These are phyloP conservation scores for Sporothrix phasma DNA, from an alignment of 2,329 filamentous ascomycete genomes.

Conservation along the genomic window DNA sequence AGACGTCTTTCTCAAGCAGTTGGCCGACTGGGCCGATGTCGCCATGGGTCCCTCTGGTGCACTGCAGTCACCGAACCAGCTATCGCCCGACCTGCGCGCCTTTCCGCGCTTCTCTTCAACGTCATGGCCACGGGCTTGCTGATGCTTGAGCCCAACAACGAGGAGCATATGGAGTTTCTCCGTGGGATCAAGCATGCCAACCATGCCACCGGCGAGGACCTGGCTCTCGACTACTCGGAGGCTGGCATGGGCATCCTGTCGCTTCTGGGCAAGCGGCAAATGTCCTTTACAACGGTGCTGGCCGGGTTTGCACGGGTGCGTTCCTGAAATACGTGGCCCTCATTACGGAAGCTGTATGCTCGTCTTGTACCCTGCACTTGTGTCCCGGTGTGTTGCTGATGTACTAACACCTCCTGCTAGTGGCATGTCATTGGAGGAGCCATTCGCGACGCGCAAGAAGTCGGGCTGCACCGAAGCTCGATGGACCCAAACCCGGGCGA, in stretches of 20 bases:
- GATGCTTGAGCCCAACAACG: slow-evolving; percentile 35
- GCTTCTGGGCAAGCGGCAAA: slow-evolving; percentile 46
- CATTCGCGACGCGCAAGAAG: slow-evolving; percentile 53
- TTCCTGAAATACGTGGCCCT: slow-evolving; percentile 51
- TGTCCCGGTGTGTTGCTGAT: no score
- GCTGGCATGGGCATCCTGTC: slow-evolving; percentile 43
- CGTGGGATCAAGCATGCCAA: slow-evolving; percentile 48
- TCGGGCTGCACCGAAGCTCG: slow-evolving; percentile 47
- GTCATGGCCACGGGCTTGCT: slow-evolving; percentile 46
- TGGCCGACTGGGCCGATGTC: slow-evolving; percentile 44
- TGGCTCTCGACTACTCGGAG: slow-evolving; percentile 52
- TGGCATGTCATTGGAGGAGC: slow-evolving; percentile 47
- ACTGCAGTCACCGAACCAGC: slow-evolving; percentile 38
- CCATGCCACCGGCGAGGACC: slow-evolving; percentile 50
- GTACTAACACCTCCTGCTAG: no score
- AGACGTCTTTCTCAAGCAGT: slow-evolving; percentile 39
- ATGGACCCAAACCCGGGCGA: slow-evolving; percentile 40
- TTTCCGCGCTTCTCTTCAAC: slow-evolving; percentile 52
- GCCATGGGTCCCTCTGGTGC: slow-evolving; percentile 35
- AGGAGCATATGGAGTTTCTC: slow-evolving; percentile 35
- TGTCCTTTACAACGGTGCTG: slow-evolving; percentile 46
- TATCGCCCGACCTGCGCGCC: slow-evolving; percentile 41
- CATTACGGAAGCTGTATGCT: slow-evolving; percentile 45
- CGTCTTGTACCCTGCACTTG: no score
- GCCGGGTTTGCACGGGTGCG: slow-evolving; percentile 46